These are phyloP conservation scores for Pseudogymnoascus sp. DNA, from an alignment of 2,329 filamentous ascomycete genomes.

Conservation along the genomic window DNA sequence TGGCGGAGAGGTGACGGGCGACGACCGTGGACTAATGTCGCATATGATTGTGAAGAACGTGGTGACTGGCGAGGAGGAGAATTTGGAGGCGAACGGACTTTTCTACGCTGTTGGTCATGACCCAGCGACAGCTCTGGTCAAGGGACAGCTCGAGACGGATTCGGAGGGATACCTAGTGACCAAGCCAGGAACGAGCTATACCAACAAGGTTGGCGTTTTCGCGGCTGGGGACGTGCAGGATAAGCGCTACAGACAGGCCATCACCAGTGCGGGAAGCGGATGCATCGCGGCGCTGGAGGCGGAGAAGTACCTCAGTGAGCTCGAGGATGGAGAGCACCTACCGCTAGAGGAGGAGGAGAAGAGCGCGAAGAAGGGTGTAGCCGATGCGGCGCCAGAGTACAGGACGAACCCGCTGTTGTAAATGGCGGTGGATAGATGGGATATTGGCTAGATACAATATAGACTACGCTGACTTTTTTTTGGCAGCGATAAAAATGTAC, in stretches of 20 bases:
- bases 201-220: slow-evolving; percentile 85
- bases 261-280: slow-evolving; percentile 89
- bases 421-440: slow-evolving; percentile 16
- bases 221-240: slow-evolving; percentile 97
- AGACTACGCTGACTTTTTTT: not conserved
- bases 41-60: slow-evolving; percentile 77
- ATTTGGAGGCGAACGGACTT: slow-evolving; percentile 81
- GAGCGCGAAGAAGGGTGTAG: slow-evolving; percentile 35
- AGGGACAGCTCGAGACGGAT: slow-evolving; percentile 82
- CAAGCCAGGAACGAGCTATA: slow-evolving; percentile 77
- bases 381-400: slow-evolving; percentile 52
- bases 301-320: slow-evolving; percentile 82
- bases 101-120: slow-evolving; percentile 98
- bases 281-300: slow-evolving; percentile 94
- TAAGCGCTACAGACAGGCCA: slow-evolving; percentile 94
- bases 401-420: slow-evolving; percentile 56
- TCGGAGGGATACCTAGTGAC: slow-evolving; percentile 87
- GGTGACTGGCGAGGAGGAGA: slow-evolving; percentile 66
- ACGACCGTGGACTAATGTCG: slow-evolving; percentile 79
- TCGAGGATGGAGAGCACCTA: slow-evolving; percentile 19
- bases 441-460: slow-evolving; percentile 5
- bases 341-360: slow-evolving; percentile 28
- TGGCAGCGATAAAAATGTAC: slow-evolving; percentile 7
- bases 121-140: slow-evolving; percentile 82
- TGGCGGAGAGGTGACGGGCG: slow-evolving; percentile 76